Percentiles rank a stretch among this genome's conserved stretches.
These are phyloP conservation scores for Thalassiosira exigua DNA, from an alignment of 352 stramenopile genomes.

Conservation along the genomic window DNA sequence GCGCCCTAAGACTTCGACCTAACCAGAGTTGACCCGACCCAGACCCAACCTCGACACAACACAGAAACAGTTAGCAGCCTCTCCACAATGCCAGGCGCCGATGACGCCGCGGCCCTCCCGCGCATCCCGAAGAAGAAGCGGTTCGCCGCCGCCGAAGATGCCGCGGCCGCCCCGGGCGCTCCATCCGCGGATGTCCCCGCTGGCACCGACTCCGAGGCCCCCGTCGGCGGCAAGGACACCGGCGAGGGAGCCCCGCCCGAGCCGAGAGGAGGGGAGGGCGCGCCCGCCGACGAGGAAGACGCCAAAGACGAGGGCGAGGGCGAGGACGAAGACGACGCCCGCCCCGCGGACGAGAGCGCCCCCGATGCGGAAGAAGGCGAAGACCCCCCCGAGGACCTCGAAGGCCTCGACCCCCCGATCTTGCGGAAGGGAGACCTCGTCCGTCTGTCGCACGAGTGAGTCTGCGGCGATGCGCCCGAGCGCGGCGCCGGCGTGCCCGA, in stretches of 20 bases:
- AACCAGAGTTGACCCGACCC: too few species aligned
- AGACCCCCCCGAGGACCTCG: background rate
- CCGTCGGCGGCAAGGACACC: background rate
- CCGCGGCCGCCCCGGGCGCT: background rate
- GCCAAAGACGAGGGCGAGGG: slow-evolving; percentile 17
- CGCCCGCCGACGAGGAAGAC: background rate
- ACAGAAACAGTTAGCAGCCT: too few species aligned
- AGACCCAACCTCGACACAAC: too few species aligned
- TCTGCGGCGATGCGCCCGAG: too few species aligned
- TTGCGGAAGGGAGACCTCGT: slow-evolving; percentile 50
- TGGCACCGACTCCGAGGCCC: background rate
- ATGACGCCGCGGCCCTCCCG: background rate
- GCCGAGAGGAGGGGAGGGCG: background rate
- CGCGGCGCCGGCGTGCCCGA: too few species aligned
- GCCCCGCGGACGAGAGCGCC: background rate
- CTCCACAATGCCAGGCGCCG: slow-evolving; percentile 8
- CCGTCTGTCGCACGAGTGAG: slow-evolving; percentile 47
- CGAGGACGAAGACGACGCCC: background rate
- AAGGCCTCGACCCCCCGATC: slow-evolving; percentile 23
- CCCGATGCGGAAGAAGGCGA: background rate
- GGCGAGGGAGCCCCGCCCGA: too few species aligned
- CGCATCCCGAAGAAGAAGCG: slow-evolving; percentile 27
- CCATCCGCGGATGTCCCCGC: background rate
- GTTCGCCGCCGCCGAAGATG: background rate
- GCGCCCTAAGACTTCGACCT: too few species aligned